Conservation (phyloP, 345 rosid genomes). For the Hirschfeldia incana region DNA sequence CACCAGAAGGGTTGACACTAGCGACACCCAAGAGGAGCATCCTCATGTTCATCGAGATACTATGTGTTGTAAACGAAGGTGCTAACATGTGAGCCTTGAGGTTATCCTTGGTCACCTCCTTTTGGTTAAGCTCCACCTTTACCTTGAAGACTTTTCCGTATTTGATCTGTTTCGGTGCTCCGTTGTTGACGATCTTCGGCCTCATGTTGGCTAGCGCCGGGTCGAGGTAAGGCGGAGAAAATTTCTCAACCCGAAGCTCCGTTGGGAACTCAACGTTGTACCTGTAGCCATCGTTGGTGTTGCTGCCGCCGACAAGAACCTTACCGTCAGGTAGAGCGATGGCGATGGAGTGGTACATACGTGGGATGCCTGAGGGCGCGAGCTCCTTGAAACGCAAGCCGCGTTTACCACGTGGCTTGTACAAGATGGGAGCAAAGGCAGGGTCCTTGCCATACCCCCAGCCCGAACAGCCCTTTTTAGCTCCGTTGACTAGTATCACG, state of each 20-base stretch:
- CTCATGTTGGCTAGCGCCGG: slow-evolving; percentile 34
- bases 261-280: slow-evolving; percentile 61
- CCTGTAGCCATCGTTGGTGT: slow-evolving; percentile 64
- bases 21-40: slow-evolving; percentile 40
- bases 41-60: slow-evolving; percentile 71
- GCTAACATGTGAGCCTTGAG: slow-evolving; percentile 53
- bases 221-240: slow-evolving; percentile 71
- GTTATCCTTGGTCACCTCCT: not conserved
- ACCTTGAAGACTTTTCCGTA: slow-evolving; percentile 38
- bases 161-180: slow-evolving; percentile 14
- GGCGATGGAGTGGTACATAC: slow-evolving; percentile 69
- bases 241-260: slow-evolving; percentile 69
- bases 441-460: slow-evolving; percentile 75
- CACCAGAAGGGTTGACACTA: slow-evolving; percentile 12
- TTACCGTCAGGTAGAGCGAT: slow-evolving; percentile 57
- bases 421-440: slow-evolving; percentile 54
- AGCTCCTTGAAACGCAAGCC: slow-evolving; percentile 46
- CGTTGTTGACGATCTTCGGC: slow-evolving; percentile 38
- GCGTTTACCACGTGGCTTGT: slow-evolving; percentile 32
- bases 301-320: slow-evolving; percentile 66
- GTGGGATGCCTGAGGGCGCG: slow-evolving; percentile 46
- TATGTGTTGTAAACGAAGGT: slow-evolving; percentile 72
- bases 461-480: slow-evolving; percentile 61
- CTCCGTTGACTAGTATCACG: slow-evolving; percentile 69
- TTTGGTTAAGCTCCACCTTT: slow-evolving; percentile 25